Evolutionary conservation across 495 filamentous ascomycete genomes (phyloP), one percentile per base, ranked within the genome.

Genomic region (Aspergillus mulundensis): DNA sequence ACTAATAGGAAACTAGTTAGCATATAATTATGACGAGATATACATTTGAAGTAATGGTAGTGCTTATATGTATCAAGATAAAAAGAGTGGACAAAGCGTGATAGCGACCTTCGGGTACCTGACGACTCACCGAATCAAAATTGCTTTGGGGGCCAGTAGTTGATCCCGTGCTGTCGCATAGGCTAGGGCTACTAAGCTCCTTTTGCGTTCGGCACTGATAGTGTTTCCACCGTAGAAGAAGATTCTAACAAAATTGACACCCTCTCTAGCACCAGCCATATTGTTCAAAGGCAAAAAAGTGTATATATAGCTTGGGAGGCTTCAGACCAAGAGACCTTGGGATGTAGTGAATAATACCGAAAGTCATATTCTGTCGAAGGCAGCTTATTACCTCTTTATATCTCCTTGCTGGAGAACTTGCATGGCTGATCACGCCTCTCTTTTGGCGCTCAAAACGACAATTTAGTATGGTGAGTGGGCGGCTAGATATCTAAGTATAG

Each of bases 91-190:
- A 16, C 6, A 18, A 36, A 18, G 32, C 28, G n/a, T 48, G 24
- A 30, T n/a, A 48, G 28, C 23, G 15, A 30, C 7, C 23, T 16
- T 48, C 23, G 7, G n/a, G n/a, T 24, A 36, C 16, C 48, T 20
- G 20, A 18, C 28, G 30, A 41, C 50, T 53, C n/a, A 53, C 50
- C 21, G 38, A 16, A 53, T 53, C 4, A 53, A 28, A 8, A 53
- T 42, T 25, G 38, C 21, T 11, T 53, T 42, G 21, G 38, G 38
- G 5, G 38, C 50, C 21, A 53, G 15, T 11, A 25, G 11, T 28
- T 42, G 38, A 18, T 53, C 50, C 15, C 50, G 50, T n/a, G 50
- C 50, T 7, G 50, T 53, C 5, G 36, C 20, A 28, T 53, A 53
- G 6, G 38, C 50, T 7, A 53, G 50, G 21, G 34, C 50, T 7